Base-by-base conservation (phyloP, 257 asterid genomes). In the Ilex asprella region DNA sequence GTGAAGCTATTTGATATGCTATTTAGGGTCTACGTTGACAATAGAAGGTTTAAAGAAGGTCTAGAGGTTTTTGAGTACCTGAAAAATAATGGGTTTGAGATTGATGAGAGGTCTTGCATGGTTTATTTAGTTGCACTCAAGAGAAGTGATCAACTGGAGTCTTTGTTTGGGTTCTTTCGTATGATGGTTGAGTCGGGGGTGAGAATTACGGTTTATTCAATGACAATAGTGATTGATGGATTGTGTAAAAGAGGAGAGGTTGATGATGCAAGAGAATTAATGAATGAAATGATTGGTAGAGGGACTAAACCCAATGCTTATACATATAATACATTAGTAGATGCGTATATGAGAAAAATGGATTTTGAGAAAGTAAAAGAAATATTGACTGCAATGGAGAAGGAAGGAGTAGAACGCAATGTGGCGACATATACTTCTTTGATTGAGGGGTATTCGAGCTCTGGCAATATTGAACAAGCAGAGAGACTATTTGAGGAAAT, bases 21-120 rank as follows among this genome's bases (percentile, higher is more conserved):
- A 30, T 67, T 78, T 59, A 68, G 78, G 66, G 81, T 75, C 35
- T 71, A 75, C 61, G 78, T 68, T 39, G 81, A 78, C 53, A 68
- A 58, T 55, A 59, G 21, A 62, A 78, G 56, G 68, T 69, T 75
- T 72, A 49, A 58, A 53, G 81, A 75, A 56, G 78, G 67, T 30
- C 12, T 65, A 12, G 84, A 78, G 67, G 78, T 75, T 15, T 78
- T 78, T 56, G 81, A 69, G 53, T 56, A 66, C 47, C 55, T 75
- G 84, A 64, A 58, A 30, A 69, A 31, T 12, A 80, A 67, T 61
- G 89, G 81, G 62, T 65, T 80, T 46, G 78, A 39, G 51, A 78
- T 89, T 39, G 97, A 86, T 56, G 91, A 87, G 53, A 85, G 89
- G 51, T 80, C 99, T 71, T 89, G 97, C 64, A 83, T 84, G 91